Base-by-base conservation (phyloP, 441 rosid species). In the Adansonia rubrostipa region DNA sequence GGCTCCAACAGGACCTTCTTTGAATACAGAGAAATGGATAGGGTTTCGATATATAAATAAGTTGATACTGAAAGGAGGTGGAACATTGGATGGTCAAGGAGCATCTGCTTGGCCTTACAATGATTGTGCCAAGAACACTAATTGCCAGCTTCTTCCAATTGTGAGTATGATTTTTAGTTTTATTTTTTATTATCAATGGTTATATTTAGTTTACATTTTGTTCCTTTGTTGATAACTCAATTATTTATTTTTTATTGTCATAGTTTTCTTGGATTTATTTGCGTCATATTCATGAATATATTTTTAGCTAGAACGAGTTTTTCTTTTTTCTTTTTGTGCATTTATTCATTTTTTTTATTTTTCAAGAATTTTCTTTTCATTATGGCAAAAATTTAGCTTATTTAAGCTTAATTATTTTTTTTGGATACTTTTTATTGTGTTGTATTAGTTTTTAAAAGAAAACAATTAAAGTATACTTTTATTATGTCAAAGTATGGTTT, bases 41-140 rank as follows among this genome's bases (percentile, higher is more conserved):
- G 20, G 53, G 7, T 79, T 92, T 78, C 14, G 10, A 0, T 11
- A 80, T 28, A 9, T 90, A 0, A 74, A 80, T 5, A 68, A 77
- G 13, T 54, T 86, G 33, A 74, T 40, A 4, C 2, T 85, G n/a
- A 65, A 28, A 0, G 89, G 88, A 0, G 78, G 85, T 0, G 87
- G 87, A 45, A 75, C 75, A 24, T 77, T 86, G 7, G 86, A 87
- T n/a, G 81, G 83, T 17, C 86, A 80, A 62, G 91, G 91, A 20
- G n/a, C 20, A 1, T 22, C 10, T 50, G 82, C 82, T 45, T 84
- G 82, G 82, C 61, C 71, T 44, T 44, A 28, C 71, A 76, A 80
- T 54, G 20, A 75, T 19, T 82, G 86, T 71, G 33, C 20, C 10
- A 51, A 65, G 19, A 11, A 33, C 14, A 6, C n/a, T 4, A 77